Evolutionary conservation across 805 yeast species (phyloP).

Genomic region (Komagataella ulmi): DNA sequence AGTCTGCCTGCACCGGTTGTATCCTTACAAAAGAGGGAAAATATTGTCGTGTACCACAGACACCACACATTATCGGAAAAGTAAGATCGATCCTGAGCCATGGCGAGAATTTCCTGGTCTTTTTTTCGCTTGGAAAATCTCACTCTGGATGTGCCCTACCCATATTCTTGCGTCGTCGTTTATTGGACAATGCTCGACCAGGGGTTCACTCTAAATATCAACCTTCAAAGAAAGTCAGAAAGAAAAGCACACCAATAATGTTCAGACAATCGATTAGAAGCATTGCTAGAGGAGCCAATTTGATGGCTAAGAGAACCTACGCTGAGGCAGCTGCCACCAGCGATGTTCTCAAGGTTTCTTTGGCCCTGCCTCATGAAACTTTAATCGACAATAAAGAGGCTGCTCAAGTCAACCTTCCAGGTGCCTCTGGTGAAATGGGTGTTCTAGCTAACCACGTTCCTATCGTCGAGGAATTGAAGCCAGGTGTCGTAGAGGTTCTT

Average conservation of each 20-base stretch:
- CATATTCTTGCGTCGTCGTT: slow-evolving; percentile 4
- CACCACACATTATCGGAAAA: not conserved
- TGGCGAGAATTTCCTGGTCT: too few relatives aligned
- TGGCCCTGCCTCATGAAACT: slow-evolving; percentile 71
- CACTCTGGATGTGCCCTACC: not conserved
- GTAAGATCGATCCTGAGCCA: not conserved
- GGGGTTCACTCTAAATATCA: not conserved
- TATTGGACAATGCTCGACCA: slow-evolving; percentile 6
- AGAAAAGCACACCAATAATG: slow-evolving; percentile 20
- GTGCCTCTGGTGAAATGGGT: slow-evolving; percentile 93
- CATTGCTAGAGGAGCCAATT: slow-evolving; percentile 42
- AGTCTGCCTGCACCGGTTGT: too few relatives aligned
- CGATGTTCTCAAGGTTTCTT: slow-evolving; percentile 72
- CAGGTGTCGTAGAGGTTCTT: slow-evolving; percentile 89
- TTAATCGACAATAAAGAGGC: slow-evolving; percentile 9
- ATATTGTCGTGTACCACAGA: not conserved
- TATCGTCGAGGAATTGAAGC: slow-evolving; percentile 87
- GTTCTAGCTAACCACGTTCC: slow-evolving; percentile 96
- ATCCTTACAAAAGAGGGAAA: not conserved
- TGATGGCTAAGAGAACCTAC: slow-evolving; percentile 64
- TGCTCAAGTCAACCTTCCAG: slow-evolving; percentile 88
- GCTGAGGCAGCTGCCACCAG: slow-evolving; percentile 69
- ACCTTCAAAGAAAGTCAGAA: slow-evolving; percentile 1
- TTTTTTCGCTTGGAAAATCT: not conserved
- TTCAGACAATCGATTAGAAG: slow-evolving; percentile 54